Percentiles rank a stretch among this genome's conserved stretches.
phyloP scores from a whole-genome alignment of 176 grass and related monocot species.

The Carex cristatella region DNA sequence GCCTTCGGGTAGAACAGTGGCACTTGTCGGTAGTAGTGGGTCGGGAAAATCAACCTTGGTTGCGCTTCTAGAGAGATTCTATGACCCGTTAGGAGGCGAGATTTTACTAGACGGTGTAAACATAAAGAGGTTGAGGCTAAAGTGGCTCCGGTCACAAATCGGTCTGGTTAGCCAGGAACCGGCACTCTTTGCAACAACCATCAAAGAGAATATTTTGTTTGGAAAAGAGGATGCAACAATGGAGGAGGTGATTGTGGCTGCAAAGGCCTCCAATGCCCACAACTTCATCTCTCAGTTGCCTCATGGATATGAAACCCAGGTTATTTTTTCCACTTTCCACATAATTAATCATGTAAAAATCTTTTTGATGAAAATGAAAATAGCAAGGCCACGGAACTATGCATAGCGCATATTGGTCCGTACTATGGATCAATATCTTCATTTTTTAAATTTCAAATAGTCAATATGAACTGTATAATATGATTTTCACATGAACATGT shows the following conservation, averaged over 20 bases:
- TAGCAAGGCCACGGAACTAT: too few relatives aligned
- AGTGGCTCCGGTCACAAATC: constrained; percentile 86
- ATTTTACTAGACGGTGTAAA: constrained; percentile 65
- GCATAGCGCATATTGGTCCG: too few relatives aligned
- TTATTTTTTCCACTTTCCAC: constrained; percentile 15
- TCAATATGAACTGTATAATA: too few relatives aligned
- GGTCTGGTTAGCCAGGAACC: constrained; percentile 99
- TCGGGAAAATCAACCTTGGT: constrained; percentile 95
- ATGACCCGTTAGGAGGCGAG: constrained; percentile 66
- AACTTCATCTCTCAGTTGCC: constrained; percentile 95
- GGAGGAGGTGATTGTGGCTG: constrained; percentile 63
- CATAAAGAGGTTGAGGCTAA: constrained; percentile 67
- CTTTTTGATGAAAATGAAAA: neutral
- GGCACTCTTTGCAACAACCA: constrained; percentile 87
- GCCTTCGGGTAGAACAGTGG: constrained; percentile 71
- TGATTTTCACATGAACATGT: too few relatives aligned
- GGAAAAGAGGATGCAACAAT: constrained; percentile 84
- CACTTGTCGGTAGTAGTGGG: constrained; percentile 73
- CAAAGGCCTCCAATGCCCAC: constrained; percentile 85
- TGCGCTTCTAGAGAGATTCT: constrained; percentile 82
- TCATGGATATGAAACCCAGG: constrained; percentile 86
- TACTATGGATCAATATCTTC: too few relatives aligned
- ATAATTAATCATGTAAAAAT: neutral
- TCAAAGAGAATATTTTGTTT: constrained; percentile 87
- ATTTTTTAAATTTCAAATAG: too few relatives aligned